Base-by-base conservation (phyloP, 2,329 filamentous ascomycete genomes). In the Zasmidium citrigriseum region DNA sequence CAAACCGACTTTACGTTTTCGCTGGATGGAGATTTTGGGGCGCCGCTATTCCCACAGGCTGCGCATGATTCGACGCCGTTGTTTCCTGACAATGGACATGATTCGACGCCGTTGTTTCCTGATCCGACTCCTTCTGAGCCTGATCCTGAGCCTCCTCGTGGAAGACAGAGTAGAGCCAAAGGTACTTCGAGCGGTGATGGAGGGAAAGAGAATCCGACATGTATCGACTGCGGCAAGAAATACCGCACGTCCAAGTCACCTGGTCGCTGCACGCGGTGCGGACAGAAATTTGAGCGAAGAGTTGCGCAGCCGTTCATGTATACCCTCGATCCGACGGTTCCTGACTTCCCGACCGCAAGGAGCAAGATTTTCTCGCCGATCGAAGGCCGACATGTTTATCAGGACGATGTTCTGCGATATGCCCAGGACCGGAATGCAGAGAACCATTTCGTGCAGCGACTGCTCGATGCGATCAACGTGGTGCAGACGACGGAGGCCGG, bases 191-290 rank as follows among this genome's bases (percentile, higher is more conserved):
- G 34, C 34, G 18, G 7, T 10, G 34, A 9, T 41, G 34, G 5
- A 11, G 4, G 12, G 12, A 9, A n/a, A 9, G 52, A 54, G 27
- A 54, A 54, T 16, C 52, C 52, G 23, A 45, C 16, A 4, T 58
- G 55, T n/a, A 14, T 58, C 51, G 50, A 52, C 27, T 58, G 55
- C 25, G 50, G 51, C 46, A 53, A 54, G 41, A 46, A 46, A 25
- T 58, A 46, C 45, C 55, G 55, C 4, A 25, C 47, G 18, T 47
- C 47, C 50, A 49, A 27, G 24, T 47, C 41, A n/a, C 41, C 45
- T 3, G 55, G 48, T 24, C 58, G 61, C 18, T 64, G 63, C 46
- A 52, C 45, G 25, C 60, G 63, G 10, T 64, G 63, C 29, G 63
- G 54, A 12, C 29, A 47, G 23, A 64, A 64, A 51, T 47, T 50